Evolutionary conservation across 2,329 filamentous ascomycete species (phyloP).

Genomic region (Phialophora verrucosa): DNA sequence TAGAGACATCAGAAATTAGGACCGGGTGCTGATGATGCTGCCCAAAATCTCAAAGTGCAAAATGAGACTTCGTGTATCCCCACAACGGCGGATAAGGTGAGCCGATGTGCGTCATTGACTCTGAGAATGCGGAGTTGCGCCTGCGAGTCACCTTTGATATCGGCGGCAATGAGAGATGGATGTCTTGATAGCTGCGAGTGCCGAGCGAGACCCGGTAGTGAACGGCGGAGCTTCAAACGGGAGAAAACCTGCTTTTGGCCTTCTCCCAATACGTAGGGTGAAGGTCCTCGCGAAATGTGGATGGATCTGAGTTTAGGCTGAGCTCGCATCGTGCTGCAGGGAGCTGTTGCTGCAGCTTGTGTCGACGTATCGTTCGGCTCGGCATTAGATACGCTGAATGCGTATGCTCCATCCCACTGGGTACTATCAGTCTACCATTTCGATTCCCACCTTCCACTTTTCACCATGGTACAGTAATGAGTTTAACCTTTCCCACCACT

Average conservation of each 20-base stretch:
- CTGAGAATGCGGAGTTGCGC: background rate
- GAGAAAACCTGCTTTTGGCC: constrained; percentile 5
- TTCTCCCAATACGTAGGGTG: background rate
- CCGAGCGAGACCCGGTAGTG: background rate
- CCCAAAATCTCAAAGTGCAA: background rate
- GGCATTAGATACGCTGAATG: background rate
- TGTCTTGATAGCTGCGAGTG: background rate
- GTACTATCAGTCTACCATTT: constrained; percentile 5
- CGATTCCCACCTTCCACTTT: constrained; percentile 18
- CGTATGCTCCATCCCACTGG: background rate
- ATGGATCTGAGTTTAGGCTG: constrained; percentile 4
- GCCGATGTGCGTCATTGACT: background rate
- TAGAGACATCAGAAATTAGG: background rate
- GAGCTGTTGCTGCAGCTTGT: background rate
- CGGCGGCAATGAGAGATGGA: background rate
- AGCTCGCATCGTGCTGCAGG: background rate
- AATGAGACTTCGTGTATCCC: background rate
- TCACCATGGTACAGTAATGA: background rate
- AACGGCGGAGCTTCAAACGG: background rate
- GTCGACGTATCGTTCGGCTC: background rate
- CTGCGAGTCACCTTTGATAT: background rate
- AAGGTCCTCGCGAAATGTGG: background rate
- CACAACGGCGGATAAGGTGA: background rate
- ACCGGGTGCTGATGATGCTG: background rate
- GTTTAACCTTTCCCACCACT: background rate